These are phyloP conservation scores for Scenedesmus sp. DNA, from an alignment of 163 green algal species.

Conservation along the genomic window DNA sequence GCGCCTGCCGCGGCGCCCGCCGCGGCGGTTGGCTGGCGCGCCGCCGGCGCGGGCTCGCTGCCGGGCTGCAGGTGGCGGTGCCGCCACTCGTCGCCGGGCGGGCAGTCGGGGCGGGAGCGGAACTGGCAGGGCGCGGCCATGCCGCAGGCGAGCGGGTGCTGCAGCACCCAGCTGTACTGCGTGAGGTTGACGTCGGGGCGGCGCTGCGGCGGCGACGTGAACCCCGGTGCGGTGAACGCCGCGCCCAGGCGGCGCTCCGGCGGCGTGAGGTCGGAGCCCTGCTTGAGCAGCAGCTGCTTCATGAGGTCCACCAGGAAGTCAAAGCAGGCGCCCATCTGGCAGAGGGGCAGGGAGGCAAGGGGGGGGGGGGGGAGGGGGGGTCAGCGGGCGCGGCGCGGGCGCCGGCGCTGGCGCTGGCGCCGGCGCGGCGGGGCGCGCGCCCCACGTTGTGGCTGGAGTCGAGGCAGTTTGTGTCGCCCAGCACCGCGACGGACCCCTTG, in stretches of 20 bases:
- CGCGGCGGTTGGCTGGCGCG: neutral
- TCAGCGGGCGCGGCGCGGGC: neutral
- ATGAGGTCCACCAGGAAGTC: slow-evolving; percentile 41
- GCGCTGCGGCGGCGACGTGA: slow-evolving; percentile 47
- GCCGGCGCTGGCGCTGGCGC: no score
- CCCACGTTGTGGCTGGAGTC: slow-evolving; percentile 56
- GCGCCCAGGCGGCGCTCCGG: neutral
- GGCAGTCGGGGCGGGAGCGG: slow-evolving; percentile 3
- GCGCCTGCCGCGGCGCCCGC: neutral
- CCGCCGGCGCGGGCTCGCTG: neutral
- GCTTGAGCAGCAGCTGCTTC: slow-evolving; percentile 10
- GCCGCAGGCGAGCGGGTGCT: slow-evolving; percentile 37
- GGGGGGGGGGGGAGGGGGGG: neutral
- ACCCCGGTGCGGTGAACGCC: slow-evolving; percentile 13
- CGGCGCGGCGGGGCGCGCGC: no score
- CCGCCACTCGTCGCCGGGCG: neutral
- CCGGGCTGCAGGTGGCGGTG: neutral
- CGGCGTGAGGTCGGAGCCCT: neutral
- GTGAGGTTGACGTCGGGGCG: slow-evolving; percentile 65
- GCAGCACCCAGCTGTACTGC: slow-evolving; percentile 59
- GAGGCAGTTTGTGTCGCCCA: slow-evolving; percentile 62
- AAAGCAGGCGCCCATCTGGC: slow-evolving; percentile 17
- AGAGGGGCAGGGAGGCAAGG: neutral
- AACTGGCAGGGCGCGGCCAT: slow-evolving; percentile 30
- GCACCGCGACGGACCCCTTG: slow-evolving; percentile 51